Evolutionary conservation across 192 early-diverging fungal genomes (phyloP), one percentile per base, ranked within the genome.

Genomic region (Coemansia erecta): DNA sequence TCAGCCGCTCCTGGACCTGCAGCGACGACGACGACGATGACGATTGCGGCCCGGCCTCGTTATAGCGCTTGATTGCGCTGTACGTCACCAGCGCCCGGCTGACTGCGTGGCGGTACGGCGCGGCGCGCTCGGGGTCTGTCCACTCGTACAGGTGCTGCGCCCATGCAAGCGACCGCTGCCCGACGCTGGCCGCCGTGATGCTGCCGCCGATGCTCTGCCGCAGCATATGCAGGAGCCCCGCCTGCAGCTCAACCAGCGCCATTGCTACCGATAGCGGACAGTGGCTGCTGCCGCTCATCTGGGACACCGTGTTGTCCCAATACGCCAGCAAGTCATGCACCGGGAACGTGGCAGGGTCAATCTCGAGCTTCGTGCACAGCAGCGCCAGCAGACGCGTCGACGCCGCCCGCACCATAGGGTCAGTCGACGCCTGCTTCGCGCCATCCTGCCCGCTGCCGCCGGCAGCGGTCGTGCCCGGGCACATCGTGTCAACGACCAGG

Each of bases 131-230:
- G 18, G 75, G 72, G 44, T 81, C 71, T 13, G 71, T 61, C 74
- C 76, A 84, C 46, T 31, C 28, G 23, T 68, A 73, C 58, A 80
- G 58, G 37, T 53, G 63, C 66, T 80, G 63, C 44, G 72, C 72
- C 77, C 77, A 80, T 4, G 66, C 66, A 53, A 68, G 56, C 19
- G 55, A 15, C 3, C 70, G 67, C 33, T 40, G 48, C 8, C 48
- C 45, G 2, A 70, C 53, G 13, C 17, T 42, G 3, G 12, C 18
- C 19, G 53, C 53, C 18, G 33, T 55, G 39, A 55, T 42, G 18
- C 44, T 45, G 31, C 46, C 35, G 31, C 47, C 49, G 5, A 21
- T 39, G 12, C 60, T 50, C 45, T 59, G 44, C 28, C 46, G 22
- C 15, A 73, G 44, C 66, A 80, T 61, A 43, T 72, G 68, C 7